Evolutionary conservation across 169 alveolate genomes (phyloP), one percentile per base, ranked within the genome.

Genomic region (Neospora caninum): DNA sequence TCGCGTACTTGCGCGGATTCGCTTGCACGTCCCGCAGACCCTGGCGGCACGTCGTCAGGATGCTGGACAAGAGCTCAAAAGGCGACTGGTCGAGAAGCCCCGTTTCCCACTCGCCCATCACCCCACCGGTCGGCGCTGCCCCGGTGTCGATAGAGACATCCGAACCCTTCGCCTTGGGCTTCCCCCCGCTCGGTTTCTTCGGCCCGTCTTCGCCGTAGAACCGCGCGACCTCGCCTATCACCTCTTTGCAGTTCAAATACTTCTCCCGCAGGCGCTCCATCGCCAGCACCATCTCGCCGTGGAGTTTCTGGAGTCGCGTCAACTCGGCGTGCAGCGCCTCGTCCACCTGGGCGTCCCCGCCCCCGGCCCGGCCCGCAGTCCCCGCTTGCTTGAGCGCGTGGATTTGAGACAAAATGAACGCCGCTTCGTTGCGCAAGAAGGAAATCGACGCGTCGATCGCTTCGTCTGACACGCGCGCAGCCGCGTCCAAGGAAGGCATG

Each of bases 151-250:
- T 22, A 36, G 43, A 29, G 64, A 22, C 67, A 41, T 36, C 64
- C 34, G 38, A 29, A 0, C 67, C 89, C 34, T 43, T 38, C 89
- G 67, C 25, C 67, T 82, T 82, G 41, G 64, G 69, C 38, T 38
- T 82, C 18, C 42, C 41, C 7, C 36, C 58, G n/a, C 43, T 25
- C 41, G 54, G 54, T 34, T 82, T 82, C 87, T 92, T 88, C 92
- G 94, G 92, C 43, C 86, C 86, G 73, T 92, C 94, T 42, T 92
- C 94, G 29, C 94, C 94, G 73, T 92, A 92, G 29, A 92, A 92
- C 34, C 92, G 84, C 16, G 88, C 67, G 25, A 92, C 43, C 69
- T 92, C 92, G 36, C 80, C 58, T 25, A 92, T 67, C 54, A 31
- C 27, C 73, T 53, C 92, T 69, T 92, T 92, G 92, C 94, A 80